Percentiles rank a stretch among this genome's conserved stretches.
phyloP scores from a whole-genome alignment of 305 asterid genomes.

The Solanum hybrid region DNA sequence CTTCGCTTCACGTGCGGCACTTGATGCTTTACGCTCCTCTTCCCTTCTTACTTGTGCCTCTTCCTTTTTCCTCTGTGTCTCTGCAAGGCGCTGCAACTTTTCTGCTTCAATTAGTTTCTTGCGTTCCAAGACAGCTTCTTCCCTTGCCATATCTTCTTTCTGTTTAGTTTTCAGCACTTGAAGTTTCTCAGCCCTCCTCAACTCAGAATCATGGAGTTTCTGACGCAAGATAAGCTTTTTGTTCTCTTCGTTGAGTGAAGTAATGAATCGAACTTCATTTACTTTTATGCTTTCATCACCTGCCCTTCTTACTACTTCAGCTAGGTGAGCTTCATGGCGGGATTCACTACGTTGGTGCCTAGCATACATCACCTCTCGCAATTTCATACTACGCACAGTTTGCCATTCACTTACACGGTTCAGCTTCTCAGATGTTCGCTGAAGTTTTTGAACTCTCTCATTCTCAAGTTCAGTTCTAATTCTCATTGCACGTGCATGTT shows the following conservation, averaged over 20 bases:
- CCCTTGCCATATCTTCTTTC: conserved; percentile 93
- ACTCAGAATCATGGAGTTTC: conserved; percentile 82
- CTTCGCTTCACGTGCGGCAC: conserved; percentile 98
- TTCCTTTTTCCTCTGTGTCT: conserved; percentile 86
- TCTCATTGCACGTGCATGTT: conserved; percentile 97
- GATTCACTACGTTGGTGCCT: conserved; percentile 91
- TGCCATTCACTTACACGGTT: conserved; percentile 95
- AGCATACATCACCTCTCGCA: conserved; percentile 90
- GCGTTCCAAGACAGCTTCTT: conserved; percentile 98
- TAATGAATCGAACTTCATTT: conserved; percentile 95
- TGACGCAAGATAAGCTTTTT: conserved; percentile 86
- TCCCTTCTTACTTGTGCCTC: conserved; percentile 98
- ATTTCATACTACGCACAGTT: conserved; percentile 75
- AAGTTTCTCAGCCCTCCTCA: conserved; percentile 95
- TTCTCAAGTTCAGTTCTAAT: conserved; percentile 90
- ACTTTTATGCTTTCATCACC: conserved; percentile 98
- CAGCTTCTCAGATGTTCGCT: conserved; percentile 82
- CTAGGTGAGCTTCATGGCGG: conserved; percentile 91
- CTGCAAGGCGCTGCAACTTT: conserved; percentile 93
- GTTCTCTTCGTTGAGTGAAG: conserved; percentile 94
- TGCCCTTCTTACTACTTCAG: conserved; percentile 95
- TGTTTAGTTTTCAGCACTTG: conserved; percentile 76
- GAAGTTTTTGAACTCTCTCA: conserved; percentile 95
- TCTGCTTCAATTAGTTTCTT: conserved; percentile 89
- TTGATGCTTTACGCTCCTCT: conserved; percentile 96